Evolutionary conservation across 2,329 filamentous ascomycete genomes (phyloP), one percentile per base, ranked within the genome.

Genomic region (Trichophyton equinum): DNA sequence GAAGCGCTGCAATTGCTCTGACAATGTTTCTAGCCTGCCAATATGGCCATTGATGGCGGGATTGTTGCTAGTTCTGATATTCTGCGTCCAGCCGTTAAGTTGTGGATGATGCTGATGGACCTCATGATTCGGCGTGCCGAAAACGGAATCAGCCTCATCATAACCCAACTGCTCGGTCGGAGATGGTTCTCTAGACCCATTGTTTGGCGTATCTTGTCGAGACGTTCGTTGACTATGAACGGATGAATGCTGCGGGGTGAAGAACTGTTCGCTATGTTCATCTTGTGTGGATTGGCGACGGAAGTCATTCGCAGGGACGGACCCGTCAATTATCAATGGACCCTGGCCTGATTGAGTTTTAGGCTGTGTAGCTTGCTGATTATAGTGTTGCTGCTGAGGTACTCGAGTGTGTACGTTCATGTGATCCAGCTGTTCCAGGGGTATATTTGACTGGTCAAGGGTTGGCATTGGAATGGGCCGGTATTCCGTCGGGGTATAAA

Each of bases 241-340:
- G 11, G 57, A 20, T 9, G 57, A 49, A 36, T 46, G 18, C 20
- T 61, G 59, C 11, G 59, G 59, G 9, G 60, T 62, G 22, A 68
- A 68, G 51, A 73, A 73, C 4, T 70, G 70, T 60, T 75, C 74
- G 40, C 71, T 68, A 46, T 69, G 65, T 20, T 76, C 73, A 20
- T 70, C 67, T 5, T 68, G 62, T 61, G 68, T 66, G n/a, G 70
- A 66, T 27, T 70, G 64, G 7, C 44, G 22, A 30, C 72, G 72
- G 25, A 67, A 67, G 55, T 76, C 75, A 64, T 69, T 73, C 2
- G 67, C 70, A 36, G 73, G 72, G 33, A 76, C 71, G 13, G 77
- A 78, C 5, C 77, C 77, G 67, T 79, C 77, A 4, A 78, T 73
- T 42, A 79, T 77, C 61, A 78, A 64, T 30, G 76, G 77, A 7